phyloP scores from a whole-genome alignment of 805 yeast species.

The Starmera dryadoides region DNA sequence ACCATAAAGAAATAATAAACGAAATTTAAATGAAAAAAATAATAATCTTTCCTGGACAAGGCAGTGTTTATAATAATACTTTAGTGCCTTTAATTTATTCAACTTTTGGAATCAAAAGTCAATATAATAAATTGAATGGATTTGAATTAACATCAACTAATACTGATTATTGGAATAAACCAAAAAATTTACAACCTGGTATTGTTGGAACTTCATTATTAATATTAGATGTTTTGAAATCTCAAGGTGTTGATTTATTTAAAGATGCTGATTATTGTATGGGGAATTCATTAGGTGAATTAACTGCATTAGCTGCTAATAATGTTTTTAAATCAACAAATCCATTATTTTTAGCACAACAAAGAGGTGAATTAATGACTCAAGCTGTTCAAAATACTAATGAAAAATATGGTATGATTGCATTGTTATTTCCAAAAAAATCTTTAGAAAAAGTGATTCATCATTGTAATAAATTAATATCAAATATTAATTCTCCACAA shows the following conservation, averaged over 20 bases:
- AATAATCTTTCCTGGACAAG: constrained; percentile 20
- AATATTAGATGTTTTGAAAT: constrained; percentile 17
- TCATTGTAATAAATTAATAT: constrained; percentile 23
- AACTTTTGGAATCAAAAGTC: too few relatives aligned
- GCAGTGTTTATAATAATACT: too few relatives aligned
- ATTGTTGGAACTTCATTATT: constrained; percentile 17
- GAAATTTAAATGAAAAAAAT: constrained; percentile 4
- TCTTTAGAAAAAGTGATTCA: constrained; percentile 17
- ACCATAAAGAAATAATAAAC: too few relatives aligned
- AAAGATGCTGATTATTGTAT: constrained; percentile 17
- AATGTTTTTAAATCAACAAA: constrained; percentile 17
- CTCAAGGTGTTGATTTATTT: constrained; percentile 16
- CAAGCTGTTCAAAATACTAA: constrained; percentile 11
- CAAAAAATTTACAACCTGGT: constrained; percentile 15
- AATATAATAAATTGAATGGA: not conserved
- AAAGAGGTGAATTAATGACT: constrained; percentile 34
- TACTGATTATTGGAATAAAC: not conserved
- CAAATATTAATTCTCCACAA: constrained; percentile 32
- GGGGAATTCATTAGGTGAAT: constrained; percentile 41
- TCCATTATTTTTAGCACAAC: constrained; percentile 18
- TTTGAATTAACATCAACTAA: not conserved
- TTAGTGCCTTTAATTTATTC: too few relatives aligned
- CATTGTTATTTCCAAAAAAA: constrained; percentile 23
- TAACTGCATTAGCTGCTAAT: constrained; percentile 27
- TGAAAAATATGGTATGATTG: constrained; percentile 27